These are phyloP conservation scores for Arbutus unedo DNA, from an alignment of 148 eudicot genomes.

Conservation along the genomic window DNA sequence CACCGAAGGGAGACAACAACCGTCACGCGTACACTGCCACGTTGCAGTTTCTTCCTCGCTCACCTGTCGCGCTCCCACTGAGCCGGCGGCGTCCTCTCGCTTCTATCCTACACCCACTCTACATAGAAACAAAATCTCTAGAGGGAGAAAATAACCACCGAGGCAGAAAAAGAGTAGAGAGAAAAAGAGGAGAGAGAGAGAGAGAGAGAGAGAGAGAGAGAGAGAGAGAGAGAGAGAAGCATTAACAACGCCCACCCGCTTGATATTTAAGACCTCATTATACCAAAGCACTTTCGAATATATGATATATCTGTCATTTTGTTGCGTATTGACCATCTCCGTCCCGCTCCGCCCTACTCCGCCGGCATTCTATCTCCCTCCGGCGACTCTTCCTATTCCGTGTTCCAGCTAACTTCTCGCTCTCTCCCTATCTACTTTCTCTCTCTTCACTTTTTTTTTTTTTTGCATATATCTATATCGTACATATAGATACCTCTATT, in stretches of 20 bases:
- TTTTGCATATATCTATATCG: not conserved
- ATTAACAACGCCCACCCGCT: not conserved
- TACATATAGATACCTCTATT: not conserved
- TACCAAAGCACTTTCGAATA: not conserved
- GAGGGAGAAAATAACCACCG: not conserved
- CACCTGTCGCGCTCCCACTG: constrained; percentile 2
- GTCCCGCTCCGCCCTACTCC: not conserved
- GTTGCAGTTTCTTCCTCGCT: not conserved
- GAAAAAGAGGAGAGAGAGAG: not conserved
- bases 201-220: not conserved
- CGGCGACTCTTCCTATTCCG: not conserved
- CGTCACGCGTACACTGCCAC: not conserved
- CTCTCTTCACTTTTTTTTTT: too few relatives aligned
- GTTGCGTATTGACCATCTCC: constrained; percentile 10
- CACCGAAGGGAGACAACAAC: not conserved
- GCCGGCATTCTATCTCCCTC: constrained; percentile 6
- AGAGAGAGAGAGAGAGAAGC: not conserved
- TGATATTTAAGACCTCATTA: not conserved
- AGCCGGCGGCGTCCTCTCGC: not conserved
- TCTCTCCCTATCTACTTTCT: not conserved
- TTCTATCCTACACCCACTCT: not conserved
- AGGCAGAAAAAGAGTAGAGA: not conserved
- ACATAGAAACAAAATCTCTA: not conserved
- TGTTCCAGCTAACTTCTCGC: constrained; percentile 6
- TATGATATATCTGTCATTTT: not conserved